These are phyloP conservation scores for Stipa capillata DNA, from an alignment of 176 grass and related monocot species.

Conservation along the genomic window DNA sequence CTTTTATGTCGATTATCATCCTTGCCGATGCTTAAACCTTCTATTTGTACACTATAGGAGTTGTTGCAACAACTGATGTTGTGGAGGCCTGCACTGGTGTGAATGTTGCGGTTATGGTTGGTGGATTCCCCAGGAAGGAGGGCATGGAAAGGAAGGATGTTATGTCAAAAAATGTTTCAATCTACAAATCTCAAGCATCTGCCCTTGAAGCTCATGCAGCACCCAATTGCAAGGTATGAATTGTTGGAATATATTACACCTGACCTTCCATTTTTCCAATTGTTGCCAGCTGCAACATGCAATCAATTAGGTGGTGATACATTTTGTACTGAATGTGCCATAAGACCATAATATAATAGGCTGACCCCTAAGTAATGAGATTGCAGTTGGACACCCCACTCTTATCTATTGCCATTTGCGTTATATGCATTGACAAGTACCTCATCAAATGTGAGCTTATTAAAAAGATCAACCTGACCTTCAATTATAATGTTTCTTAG, in stretches of 20 bases:
- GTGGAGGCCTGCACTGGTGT: constrained; percentile 97
- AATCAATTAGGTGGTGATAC: background rate
- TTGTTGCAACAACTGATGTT: constrained; percentile 90
- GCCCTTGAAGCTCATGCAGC: constrained; percentile 83
- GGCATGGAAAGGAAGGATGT: constrained; percentile 99
- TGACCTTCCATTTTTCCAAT: background rate
- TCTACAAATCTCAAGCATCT: constrained; percentile 95
- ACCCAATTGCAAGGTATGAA: constrained; percentile 80
- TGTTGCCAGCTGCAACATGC: background rate
- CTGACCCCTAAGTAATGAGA: background rate
- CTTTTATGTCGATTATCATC: background rate
- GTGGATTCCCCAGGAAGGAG: constrained; percentile 97
- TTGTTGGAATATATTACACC: background rate
- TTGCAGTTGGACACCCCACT: background rate
- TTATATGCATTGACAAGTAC: background rate
- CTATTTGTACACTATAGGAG: constrained; percentile 46
- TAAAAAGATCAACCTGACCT: background rate
- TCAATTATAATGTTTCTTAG: background rate
- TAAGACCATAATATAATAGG: background rate
- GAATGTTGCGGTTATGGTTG: constrained; percentile 93
- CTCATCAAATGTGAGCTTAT: background rate
- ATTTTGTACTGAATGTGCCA: background rate
- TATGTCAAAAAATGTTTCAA: constrained; percentile 98
- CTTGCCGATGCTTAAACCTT: background rate
- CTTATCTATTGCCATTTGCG: background rate